These are phyloP conservation scores for Leptographium procerum DNA, from an alignment of 2,329 filamentous ascomycete genomes.

Conservation along the genomic window DNA sequence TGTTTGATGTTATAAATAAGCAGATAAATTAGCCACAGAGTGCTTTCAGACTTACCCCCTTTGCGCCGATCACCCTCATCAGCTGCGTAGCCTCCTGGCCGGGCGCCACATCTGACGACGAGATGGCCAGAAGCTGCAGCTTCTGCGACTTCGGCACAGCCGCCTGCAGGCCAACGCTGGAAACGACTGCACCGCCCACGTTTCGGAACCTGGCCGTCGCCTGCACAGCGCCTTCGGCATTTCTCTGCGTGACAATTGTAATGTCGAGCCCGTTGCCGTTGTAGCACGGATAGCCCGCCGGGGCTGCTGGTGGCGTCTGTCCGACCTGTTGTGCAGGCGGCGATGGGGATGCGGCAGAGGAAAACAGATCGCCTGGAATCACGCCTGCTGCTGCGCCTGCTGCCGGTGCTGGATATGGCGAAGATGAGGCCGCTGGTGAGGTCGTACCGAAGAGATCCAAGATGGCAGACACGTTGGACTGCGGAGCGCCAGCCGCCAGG, in stretches of 20 bases:
- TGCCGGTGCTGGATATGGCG: slow-evolving; percentile 24
- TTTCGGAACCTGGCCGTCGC: slow-evolving; percentile 79
- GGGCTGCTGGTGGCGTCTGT: slow-evolving; percentile 19
- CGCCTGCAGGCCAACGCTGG: slow-evolving; percentile 75
- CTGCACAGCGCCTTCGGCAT: slow-evolving; percentile 66
- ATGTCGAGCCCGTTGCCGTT: slow-evolving; percentile 75
- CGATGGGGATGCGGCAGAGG: slow-evolving; percentile 17
- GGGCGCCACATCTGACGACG: slow-evolving; percentile 61
- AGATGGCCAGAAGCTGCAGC: slow-evolving; percentile 82
- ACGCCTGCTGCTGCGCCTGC: slow-evolving; percentile 4
- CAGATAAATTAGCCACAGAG: no score
- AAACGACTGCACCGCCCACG: slow-evolving; percentile 53
- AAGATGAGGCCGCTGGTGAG: slow-evolving; percentile 24
- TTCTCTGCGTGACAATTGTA: slow-evolving; percentile 74
- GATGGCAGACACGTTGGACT: slow-evolving; percentile 57
- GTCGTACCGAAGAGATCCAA: slow-evolving; percentile 69
- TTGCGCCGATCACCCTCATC: slow-evolving; percentile 77
- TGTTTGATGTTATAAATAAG: no score
- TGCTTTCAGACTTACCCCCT: slow-evolving; percentile 68
- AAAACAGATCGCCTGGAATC: slow-evolving; percentile 35
- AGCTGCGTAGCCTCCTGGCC: slow-evolving; percentile 79
- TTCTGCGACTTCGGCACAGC: slow-evolving; percentile 96
- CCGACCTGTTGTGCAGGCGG: slow-evolving; percentile 26
- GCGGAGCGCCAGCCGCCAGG: slow-evolving; percentile 38
- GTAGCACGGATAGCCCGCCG: slow-evolving; percentile 60